Evolutionary conservation across 139 green algal species (phyloP).

Genomic region (Pseudopediastrum boryanum): DNA sequence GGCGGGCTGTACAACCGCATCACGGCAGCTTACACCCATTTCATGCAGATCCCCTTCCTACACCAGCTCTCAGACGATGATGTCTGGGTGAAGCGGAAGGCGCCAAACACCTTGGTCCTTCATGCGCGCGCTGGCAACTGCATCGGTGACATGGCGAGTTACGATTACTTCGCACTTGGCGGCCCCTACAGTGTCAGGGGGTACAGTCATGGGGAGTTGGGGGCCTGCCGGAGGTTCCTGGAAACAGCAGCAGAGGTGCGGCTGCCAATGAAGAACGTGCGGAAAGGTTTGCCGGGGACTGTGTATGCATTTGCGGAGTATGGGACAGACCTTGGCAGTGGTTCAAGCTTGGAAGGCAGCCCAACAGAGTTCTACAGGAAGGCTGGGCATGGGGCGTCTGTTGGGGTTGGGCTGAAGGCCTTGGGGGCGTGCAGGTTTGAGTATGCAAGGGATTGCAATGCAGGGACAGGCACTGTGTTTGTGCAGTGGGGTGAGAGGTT

Average conservation of each 20-base stretch:
- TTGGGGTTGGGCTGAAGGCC: conserved; percentile 87
- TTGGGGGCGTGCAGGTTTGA: conserved; percentile 82
- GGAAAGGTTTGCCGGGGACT: conserved; percentile 52
- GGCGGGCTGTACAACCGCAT: conserved; percentile 65
- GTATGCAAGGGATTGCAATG: conserved; percentile 86
- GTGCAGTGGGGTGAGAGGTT: conserved; percentile 94
- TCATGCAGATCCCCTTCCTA: conserved; percentile 60
- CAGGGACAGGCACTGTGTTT: conserved; percentile 72
- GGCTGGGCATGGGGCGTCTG: conserved; percentile 74
- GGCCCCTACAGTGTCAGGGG: conserved; percentile 93
- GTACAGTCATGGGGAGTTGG: conserved; percentile 95
- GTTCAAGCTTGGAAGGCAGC: conserved; percentile 74
- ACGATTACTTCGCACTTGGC: conserved; percentile 94
- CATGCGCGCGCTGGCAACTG: conserved; percentile 70
- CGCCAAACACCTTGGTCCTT: conserved; percentile 79
- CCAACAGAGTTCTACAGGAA: conserved; percentile 94
- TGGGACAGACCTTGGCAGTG: conserved; percentile 84
- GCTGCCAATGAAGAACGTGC: conserved; percentile 64
- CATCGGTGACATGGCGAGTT: conserved; percentile 88
- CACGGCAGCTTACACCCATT: conserved; percentile 48
- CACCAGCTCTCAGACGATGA: conserved; percentile 50
- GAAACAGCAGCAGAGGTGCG: conserved; percentile 85
- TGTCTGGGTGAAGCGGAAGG: conserved; percentile 50
- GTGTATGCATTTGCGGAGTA: conserved; percentile 90
- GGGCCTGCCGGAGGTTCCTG: conserved; percentile 74